Percentiles rank a stretch among this genome's conserved stretches.
phyloP scores from a whole-genome alignment of 2,329 filamentous ascomycete species.

The Mycocentrospora acerina region DNA sequence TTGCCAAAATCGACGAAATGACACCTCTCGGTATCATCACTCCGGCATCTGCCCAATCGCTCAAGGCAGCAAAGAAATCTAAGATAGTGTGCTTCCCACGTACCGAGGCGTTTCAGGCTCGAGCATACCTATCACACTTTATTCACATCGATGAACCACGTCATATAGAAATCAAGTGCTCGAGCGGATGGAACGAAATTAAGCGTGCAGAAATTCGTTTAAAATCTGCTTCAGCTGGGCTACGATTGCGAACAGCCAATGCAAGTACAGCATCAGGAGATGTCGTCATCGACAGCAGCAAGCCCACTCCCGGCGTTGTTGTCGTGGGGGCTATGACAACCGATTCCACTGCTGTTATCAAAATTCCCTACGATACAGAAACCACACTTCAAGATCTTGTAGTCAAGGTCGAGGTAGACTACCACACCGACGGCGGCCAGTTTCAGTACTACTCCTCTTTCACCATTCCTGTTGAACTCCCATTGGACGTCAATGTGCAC shows the following conservation, averaged over 20 bases:
- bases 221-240: constrained; percentile 61
- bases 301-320: constrained; percentile 49
- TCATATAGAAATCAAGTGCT: constrained; percentile 71
- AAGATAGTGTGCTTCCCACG: constrained; percentile 74
- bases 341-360: constrained; percentile 57
- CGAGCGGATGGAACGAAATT: constrained; percentile 72
- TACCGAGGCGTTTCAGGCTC: constrained; percentile 66
- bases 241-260: constrained; percentile 58
- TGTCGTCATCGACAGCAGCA: constrained; percentile 45
- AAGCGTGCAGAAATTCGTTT: constrained; percentile 52
- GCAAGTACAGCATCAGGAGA: constrained; percentile 47
- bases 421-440: constrained; percentile 65
- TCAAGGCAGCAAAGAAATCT: constrained; percentile 47
- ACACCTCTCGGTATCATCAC: constrained; percentile 52
- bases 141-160: constrained; percentile 80
- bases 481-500: constrained; percentile 92
- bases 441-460: constrained; percentile 66
- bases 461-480: constrained; percentile 71
- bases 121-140: constrained; percentile 65
- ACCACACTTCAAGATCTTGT: constrained; percentile 70
- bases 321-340: constrained; percentile 48
- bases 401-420: constrained; percentile 74
- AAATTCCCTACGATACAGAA: constrained; percentile 81
- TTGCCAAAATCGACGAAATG: constrained; percentile 51
- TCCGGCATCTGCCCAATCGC: constrained; percentile 36